These are phyloP conservation scores for Epichloe sp. DNA, from an alignment of 2,329 filamentous ascomycete species.

Conservation along the genomic window DNA sequence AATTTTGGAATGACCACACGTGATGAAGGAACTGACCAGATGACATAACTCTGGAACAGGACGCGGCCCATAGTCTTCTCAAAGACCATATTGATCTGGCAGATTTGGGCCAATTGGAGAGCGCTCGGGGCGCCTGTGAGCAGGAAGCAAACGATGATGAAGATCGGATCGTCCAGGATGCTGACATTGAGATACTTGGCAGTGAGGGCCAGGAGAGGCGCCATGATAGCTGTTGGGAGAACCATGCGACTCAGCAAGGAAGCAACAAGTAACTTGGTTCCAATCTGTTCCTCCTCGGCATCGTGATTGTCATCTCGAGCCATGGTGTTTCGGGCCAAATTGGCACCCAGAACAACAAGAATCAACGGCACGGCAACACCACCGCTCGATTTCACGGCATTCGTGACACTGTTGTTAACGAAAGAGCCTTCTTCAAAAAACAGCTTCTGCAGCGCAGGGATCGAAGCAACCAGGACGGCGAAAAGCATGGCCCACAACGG, in stretches of 20 bases:
- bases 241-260: conserved; percentile 84
- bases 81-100: conserved; percentile 94
- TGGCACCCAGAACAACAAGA: conserved; percentile 86
- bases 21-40: conserved; percentile 51
- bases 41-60: conserved; percentile 76
- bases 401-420: conserved; percentile 82
- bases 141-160: conserved; percentile 94
- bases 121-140: conserved; percentile 89
- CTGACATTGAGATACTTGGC: conserved; percentile 87
- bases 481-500: conserved; percentile 94
- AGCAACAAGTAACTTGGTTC: conserved; percentile 70
- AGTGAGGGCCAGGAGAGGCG: conserved; percentile 70
- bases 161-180: conserved; percentile 95
- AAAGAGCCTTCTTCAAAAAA: conserved; percentile 89
- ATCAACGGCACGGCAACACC: conserved; percentile 91
- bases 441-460: conserved; percentile 65
- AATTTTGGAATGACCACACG: neutral
- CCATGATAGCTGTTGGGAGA: conserved; percentile 83
- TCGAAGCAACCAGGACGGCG: conserved; percentile 80
- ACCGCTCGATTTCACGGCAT: conserved; percentile 72
- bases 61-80: conserved; percentile 89
- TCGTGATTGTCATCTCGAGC: conserved; percentile 51
- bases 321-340: conserved; percentile 83
- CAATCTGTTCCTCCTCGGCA: conserved; percentile 55
- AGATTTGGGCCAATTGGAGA: conserved; percentile 91